A percentile compares a stretch with the other conserved stretches of the same genome.
Evolutionary conservation across 2,329 filamentous ascomycete genomes (phyloP).

Genomic region (Cryoendolithus antarcticus): DNA sequence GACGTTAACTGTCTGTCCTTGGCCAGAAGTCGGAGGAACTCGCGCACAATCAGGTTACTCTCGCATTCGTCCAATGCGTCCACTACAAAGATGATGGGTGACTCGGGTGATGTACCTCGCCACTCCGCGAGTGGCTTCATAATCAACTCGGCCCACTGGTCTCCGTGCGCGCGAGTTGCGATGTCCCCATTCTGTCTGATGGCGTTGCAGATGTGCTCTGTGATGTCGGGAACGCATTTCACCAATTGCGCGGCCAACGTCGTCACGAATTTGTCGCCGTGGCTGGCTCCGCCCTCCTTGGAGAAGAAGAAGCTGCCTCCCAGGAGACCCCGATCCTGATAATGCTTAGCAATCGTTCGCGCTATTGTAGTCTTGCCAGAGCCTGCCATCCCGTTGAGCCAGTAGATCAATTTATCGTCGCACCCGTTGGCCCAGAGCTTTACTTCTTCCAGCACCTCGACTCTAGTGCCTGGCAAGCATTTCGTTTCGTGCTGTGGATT

Average conservation of each 20-base stretch:
- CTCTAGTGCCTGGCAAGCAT: constrained; percentile 13
- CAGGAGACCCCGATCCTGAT: constrained; percentile 7
- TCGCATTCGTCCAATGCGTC: constrained; percentile 27
- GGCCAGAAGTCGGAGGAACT: too few relatives aligned
- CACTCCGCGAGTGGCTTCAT: constrained; percentile 1
- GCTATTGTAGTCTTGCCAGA: constrained; percentile 24
- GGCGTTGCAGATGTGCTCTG: constrained; percentile 6
- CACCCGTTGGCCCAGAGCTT: constrained; percentile 8
- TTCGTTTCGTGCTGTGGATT: constrained; percentile 3
- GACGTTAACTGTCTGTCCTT: too few relatives aligned
- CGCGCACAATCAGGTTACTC: constrained; percentile 12
- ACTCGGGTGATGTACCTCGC: background rate
- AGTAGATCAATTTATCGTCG: constrained; percentile 16
- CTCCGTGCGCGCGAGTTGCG: background rate
- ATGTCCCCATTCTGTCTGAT: constrained; percentile 1
- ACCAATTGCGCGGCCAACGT: constrained; percentile 15
- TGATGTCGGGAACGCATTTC: constrained; percentile 1
- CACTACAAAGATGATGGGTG: constrained; percentile 17
- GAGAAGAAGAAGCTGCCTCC: constrained; percentile 24
- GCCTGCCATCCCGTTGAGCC: constrained; percentile 23
- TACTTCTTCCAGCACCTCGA: constrained; percentile 14
- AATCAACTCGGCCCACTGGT: constrained; percentile 6
- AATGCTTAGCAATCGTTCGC: constrained; percentile 14
- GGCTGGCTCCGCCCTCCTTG: constrained; percentile 8
- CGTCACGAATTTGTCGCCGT: constrained; percentile 15